A percentile compares a stretch with the other conserved stretches of the same genome.
Conservation (phyloP, 2,329 filamentous ascomycete species). For the Ceratocystis colombiana region DNA sequence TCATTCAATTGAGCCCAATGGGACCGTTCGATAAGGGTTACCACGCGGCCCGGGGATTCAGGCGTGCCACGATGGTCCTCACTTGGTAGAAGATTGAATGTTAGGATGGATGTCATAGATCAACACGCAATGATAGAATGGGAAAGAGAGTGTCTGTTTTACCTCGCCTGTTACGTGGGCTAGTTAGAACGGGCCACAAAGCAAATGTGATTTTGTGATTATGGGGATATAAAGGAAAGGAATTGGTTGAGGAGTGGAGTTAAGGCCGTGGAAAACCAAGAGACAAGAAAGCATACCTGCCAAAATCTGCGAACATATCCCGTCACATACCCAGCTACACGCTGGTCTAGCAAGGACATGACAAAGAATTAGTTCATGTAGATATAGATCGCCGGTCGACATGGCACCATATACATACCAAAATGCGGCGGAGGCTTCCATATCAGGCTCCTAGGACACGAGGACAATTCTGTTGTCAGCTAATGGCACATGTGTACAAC, state of each 20-base stretch:
- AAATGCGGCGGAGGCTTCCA: constrained; percentile 97
- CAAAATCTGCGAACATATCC: constrained; percentile 94
- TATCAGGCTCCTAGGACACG: constrained; percentile 60
- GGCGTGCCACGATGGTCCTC: constrained; percentile 92
- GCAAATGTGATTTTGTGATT: neutral
- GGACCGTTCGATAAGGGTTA: constrained; percentile 75
- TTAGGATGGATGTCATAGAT: no score
- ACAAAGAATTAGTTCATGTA: neutral
- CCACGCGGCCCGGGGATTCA: constrained; percentile 76
- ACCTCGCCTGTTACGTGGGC: constrained; percentile 13
- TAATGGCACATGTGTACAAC: no score
- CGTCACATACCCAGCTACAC: constrained; percentile 80
- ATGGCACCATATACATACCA: constrained; percentile 53
- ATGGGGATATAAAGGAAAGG: neutral
- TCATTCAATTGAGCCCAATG: constrained; percentile 75
- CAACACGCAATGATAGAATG: no score
- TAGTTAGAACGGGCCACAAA: constrained; percentile 2
- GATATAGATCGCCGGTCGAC: no score
- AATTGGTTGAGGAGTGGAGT: neutral
- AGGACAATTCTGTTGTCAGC: no score
- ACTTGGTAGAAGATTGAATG: constrained; percentile 39
- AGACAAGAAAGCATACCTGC: constrained; percentile 61
- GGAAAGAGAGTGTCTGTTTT: constrained; percentile 9
- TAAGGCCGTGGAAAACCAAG: neutral
- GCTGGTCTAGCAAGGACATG: constrained; percentile 49